These are phyloP conservation scores for Polytolypa hystricis DNA, from an alignment of 2,329 filamentous ascomycete genomes.

Conservation along the genomic window DNA sequence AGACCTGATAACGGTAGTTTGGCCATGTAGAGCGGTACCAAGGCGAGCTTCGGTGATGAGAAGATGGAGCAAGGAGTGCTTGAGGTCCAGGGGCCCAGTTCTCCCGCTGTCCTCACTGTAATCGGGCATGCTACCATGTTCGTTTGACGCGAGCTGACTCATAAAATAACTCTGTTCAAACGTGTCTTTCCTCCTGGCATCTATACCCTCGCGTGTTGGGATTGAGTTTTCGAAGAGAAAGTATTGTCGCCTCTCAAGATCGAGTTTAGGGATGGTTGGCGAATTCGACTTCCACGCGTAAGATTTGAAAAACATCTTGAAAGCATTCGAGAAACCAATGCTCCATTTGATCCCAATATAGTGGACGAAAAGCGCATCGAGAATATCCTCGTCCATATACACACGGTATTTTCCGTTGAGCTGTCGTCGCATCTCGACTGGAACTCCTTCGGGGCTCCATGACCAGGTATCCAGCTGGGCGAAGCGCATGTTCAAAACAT, in stretches of 20 bases:
- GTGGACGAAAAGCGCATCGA: constrained; percentile 45
- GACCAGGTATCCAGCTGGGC: constrained; percentile 41
- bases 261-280: constrained; percentile 24
- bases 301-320: constrained; percentile 26
- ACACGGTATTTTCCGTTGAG: constrained; percentile 49
- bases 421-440: constrained; percentile 41
- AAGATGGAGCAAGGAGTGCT: constrained; percentile 47
- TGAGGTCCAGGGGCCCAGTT: constrained; percentile 38
- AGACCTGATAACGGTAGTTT: constrained; percentile 45
- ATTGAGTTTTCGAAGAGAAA: constrained; percentile 26
- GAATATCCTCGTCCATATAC: constrained; percentile 48
- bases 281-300: constrained; percentile 32
- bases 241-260: constrained; percentile 34
- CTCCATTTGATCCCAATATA: constrained; percentile 44
- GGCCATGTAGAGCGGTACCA: constrained; percentile 35
- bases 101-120: constrained; percentile 25
- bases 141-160: constrained; percentile 45
- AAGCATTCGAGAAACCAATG: constrained; percentile 35
- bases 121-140: too few species aligned
- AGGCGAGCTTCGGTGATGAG: constrained; percentile 46
- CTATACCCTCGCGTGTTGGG: constrained; percentile 8
- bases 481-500: constrained; percentile 48
- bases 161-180: constrained; percentile 43
- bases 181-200: constrained; percentile 17
- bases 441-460: constrained; percentile 38